Evolutionary conservation across 495 filamentous ascomycete genomes (phyloP).

Genomic region (Alectoria sarmentosa): DNA sequence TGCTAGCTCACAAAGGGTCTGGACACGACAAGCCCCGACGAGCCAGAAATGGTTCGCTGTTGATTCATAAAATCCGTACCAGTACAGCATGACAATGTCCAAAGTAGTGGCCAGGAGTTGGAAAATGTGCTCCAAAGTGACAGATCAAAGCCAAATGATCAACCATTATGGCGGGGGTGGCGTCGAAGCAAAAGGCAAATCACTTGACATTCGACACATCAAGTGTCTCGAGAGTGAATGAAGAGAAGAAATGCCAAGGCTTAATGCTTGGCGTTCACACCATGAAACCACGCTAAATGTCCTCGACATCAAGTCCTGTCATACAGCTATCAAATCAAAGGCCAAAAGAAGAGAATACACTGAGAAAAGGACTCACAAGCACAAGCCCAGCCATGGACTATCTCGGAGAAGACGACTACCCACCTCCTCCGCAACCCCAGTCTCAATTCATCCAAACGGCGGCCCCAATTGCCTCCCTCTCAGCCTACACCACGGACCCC

Average conservation of each 20-base stretch:
- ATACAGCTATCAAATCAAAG: conserved; percentile 8
- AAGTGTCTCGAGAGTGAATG: no score
- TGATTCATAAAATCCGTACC: neutral
- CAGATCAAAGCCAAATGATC: neutral
- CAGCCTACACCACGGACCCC: conserved; percentile 15
- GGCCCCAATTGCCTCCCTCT: conserved; percentile 1
- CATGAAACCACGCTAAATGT: neutral
- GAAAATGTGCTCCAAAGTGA: neutral
- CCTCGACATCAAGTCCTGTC: conserved; percentile 6
- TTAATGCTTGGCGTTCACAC: neutral
- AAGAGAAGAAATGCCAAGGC: neutral
- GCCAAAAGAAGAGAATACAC: neutral
- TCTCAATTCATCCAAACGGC: neutral
- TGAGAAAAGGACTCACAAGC: neutral
- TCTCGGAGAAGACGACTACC: conserved; percentile 22
- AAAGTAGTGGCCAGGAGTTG: no score
- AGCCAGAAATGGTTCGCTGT: neutral
- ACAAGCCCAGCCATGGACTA: conserved; percentile 19
- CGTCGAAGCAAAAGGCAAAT: no score
- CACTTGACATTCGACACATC: no score
- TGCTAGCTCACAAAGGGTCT: neutral
- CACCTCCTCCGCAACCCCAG: conserved; percentile 2
- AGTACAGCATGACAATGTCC: no score
- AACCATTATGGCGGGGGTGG: no score
- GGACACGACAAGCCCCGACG: neutral